Percentiles rank a stretch among this genome's conserved stretches.
Conservation (phyloP, 176 grass and related monocot species). For the Neostapfia colusana region DNA sequence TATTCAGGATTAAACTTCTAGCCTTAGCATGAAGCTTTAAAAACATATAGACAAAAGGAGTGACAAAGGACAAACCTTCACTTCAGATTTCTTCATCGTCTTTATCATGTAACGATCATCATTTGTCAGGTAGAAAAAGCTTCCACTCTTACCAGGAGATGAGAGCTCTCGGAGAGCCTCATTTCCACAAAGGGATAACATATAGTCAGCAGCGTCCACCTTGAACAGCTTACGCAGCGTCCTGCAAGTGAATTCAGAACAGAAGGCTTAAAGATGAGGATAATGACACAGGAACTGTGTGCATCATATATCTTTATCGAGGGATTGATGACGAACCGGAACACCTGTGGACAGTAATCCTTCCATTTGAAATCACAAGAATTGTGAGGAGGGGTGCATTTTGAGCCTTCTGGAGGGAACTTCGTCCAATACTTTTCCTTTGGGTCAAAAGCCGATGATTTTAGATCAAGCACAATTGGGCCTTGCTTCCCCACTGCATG, state of each 20-base stretch:
- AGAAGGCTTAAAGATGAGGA: slow-evolving; percentile 24
- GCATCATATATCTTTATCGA: slow-evolving; percentile 18
- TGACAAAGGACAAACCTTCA: slow-evolving; percentile 64
- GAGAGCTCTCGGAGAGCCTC: slow-evolving; percentile 89
- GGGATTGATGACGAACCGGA: slow-evolving; percentile 69
- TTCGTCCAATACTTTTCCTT: slow-evolving; percentile 96
- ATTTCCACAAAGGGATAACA: slow-evolving; percentile 91
- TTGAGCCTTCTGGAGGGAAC: slow-evolving; percentile 95
- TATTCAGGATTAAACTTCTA: background rate
- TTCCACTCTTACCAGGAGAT: slow-evolving; percentile 97
- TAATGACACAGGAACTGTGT: slow-evolving; percentile 27
- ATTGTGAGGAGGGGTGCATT: slow-evolving; percentile 85
- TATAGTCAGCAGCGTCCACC: slow-evolving; percentile 94
- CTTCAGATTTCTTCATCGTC: slow-evolving; percentile 99
- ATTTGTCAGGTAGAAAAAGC: slow-evolving; percentile 91
- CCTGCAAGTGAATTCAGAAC: slow-evolving; percentile 55
- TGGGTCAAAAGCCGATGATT: slow-evolving; percentile 87
- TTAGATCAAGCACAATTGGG: slow-evolving; percentile 65
- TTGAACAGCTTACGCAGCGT: slow-evolving; percentile 90
- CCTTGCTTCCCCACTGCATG: slow-evolving; percentile 94
- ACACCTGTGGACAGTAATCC: slow-evolving; percentile 94
- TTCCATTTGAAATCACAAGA: slow-evolving; percentile 98
- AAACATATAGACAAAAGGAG: slow-evolving; percentile 2
- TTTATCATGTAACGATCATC: slow-evolving; percentile 98
- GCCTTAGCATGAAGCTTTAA: slow-evolving; percentile 16